These are phyloP conservation scores for Lecanicillium sp. DNA, from an alignment of 2,329 filamentous ascomycete genomes.

Conservation along the genomic window DNA sequence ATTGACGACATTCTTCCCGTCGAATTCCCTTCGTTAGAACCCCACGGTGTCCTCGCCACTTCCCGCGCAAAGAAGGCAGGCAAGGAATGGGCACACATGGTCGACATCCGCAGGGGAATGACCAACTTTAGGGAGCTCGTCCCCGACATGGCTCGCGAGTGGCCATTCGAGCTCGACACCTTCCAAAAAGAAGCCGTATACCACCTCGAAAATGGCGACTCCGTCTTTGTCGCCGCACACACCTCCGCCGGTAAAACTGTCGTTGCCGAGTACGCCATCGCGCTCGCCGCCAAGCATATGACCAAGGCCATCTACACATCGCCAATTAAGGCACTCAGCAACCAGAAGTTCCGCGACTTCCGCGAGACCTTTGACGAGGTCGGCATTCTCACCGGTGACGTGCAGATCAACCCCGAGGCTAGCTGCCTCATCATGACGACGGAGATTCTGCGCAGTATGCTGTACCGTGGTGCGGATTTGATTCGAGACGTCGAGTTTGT, in stretches of 20 bases:
- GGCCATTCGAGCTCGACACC: constrained; percentile 94
- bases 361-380: constrained; percentile 87
- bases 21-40: constrained; percentile 87
- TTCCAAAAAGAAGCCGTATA: constrained; percentile 99
- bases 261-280: constrained; percentile 96
- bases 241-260: constrained; percentile 98
- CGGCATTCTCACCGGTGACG: constrained; percentile 92
- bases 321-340: constrained; percentile 95
- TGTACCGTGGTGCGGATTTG: constrained; percentile 90
- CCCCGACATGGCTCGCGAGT: constrained; percentile 91
- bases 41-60: constrained; percentile 68
- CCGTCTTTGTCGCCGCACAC: constrained; percentile 95
- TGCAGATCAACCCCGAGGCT: constrained; percentile 95
- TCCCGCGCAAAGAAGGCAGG: constrained; percentile 68
- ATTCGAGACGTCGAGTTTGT: constrained; percentile 98
- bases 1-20: constrained; percentile 86
- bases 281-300: constrained; percentile 95
- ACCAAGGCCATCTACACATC: constrained; percentile 99
- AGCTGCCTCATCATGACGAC: constrained; percentile 99
- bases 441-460: constrained; percentile 95
- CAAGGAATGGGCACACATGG: constrained; percentile 96
- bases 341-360: constrained; percentile 98
- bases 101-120: constrained; percentile 88
- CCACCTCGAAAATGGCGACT: constrained; percentile 92
- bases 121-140: constrained; percentile 91